A percentile compares a stretch with the other conserved stretches of the same genome.
Evolutionary conservation across 2,329 filamentous ascomycete species (phyloP).

Genomic region (Raffaelea albimanens): DNA sequence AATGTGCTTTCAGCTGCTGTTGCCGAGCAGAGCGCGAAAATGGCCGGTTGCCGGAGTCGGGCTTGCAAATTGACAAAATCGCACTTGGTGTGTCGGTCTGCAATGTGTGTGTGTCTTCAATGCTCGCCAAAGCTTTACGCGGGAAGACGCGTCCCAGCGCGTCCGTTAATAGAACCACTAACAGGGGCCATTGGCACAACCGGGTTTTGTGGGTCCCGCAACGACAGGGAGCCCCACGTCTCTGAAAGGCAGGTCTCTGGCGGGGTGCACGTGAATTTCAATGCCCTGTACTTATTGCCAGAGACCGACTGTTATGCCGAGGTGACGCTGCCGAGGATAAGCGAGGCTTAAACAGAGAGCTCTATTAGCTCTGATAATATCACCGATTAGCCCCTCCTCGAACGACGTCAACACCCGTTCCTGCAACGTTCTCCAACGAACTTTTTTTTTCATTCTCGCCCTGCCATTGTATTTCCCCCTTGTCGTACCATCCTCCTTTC

Average conservation of each 20-base stretch:
- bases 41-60: no score
- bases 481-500: not conserved
- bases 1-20: no score
- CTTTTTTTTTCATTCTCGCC: not conserved
- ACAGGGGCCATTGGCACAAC: no score
- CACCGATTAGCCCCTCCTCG: no score
- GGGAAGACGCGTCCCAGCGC: not conserved
- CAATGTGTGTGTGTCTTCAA: no score
- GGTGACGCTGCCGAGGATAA: slow-evolving; percentile 7
- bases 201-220: not conserved
- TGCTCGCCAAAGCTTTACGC: not conserved
- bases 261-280: slow-evolving; percentile 1
- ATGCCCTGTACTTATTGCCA: not conserved
- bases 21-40: no score
- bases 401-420: no score
- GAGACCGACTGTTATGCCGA: not conserved
- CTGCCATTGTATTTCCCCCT: not conserved
- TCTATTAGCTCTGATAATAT: no score
- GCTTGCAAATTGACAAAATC: no score
- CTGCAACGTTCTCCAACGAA: no score
- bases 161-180: no score
- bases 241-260: not conserved
- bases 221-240: not conserved
- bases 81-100: no score
- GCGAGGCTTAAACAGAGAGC: not conserved